phyloP scores from a whole-genome alignment of 306 rosid genomes.

The Acacia crassicarpa region DNA sequence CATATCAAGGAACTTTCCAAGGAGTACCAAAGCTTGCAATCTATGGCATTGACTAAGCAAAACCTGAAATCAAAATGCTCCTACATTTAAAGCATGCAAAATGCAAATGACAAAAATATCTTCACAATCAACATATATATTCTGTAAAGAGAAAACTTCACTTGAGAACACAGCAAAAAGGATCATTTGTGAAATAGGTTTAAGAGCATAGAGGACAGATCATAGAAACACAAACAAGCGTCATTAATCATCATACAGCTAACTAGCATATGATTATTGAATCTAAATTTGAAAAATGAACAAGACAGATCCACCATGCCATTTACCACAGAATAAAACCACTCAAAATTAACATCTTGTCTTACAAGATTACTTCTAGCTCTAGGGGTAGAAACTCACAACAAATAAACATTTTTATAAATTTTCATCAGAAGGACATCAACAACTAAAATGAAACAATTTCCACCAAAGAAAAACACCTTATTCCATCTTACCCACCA shows the following conservation, averaged over 20 bases:
- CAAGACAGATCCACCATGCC: not conserved
- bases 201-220: not conserved
- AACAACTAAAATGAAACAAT: conserved; percentile 22
- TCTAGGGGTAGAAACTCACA: not conserved
- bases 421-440: conserved; percentile 20
- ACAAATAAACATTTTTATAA: conserved; percentile 8
- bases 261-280: not conserved
- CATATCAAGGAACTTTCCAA: conserved; percentile 98
- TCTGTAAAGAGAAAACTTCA: not conserved
- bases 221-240: not conserved
- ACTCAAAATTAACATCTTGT: not conserved
- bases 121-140: conserved; percentile 11
- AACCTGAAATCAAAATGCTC: conserved; percentile 57
- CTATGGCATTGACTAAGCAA: conserved; percentile 95
- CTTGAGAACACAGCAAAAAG: not conserved
- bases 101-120: not conserved
- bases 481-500: conserved; percentile 24
- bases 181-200: not conserved
- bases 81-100: not conserved
- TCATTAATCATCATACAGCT: not conserved
- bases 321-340: not conserved
- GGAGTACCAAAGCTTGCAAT: conserved; percentile 87
- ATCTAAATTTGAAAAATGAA: not conserved
- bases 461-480: conserved; percentile 17
- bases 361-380: conserved; percentile 3